Evolutionary conservation across 768 basidiomycete species (phyloP).

Genomic region (Termitomyces sp.): DNA sequence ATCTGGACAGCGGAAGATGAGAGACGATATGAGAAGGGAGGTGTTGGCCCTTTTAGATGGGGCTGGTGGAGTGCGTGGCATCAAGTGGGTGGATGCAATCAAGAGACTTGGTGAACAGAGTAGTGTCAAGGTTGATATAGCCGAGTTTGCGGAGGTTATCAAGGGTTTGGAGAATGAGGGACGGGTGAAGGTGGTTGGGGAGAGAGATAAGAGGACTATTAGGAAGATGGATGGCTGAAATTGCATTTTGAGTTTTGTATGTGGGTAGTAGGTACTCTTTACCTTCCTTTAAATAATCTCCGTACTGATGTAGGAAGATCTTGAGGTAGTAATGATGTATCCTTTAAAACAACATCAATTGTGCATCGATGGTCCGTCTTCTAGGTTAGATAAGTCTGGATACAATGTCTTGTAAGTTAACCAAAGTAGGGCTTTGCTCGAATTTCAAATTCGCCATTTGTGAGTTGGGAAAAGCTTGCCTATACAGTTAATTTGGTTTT

Average conservation of each 20-base stretch:
- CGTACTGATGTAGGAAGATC: too few relatives aligned
- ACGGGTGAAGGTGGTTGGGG: conserved; percentile 79
- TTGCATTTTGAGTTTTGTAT: neutral
- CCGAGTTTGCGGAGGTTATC: conserved; percentile 82
- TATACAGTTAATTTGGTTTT: too few relatives aligned
- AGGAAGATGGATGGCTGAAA: conserved; percentile 52
- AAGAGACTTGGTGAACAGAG: conserved; percentile 82
- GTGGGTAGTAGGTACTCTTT: neutral
- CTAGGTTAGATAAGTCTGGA: too few relatives aligned
- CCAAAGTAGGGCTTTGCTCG: too few relatives aligned
- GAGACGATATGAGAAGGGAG: conserved; percentile 89
- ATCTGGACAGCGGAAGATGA: conserved; percentile 77
- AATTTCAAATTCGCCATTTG: too few relatives aligned
- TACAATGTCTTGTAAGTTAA: too few relatives aligned
- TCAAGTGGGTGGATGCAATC: conserved; percentile 83
- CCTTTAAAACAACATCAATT: too few relatives aligned
- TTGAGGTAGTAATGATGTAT: too few relatives aligned
- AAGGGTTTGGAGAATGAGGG: conserved; percentile 84
- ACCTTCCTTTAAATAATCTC: too few relatives aligned
- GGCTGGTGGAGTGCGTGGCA: conserved; percentile 52
- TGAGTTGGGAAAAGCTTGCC: too few relatives aligned
- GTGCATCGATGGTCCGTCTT: too few relatives aligned
- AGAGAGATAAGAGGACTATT: conserved; percentile 83
- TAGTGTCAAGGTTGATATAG: conserved; percentile 71
- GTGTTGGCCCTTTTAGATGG: conserved; percentile 64